Base-by-base conservation (phyloP, 768 basidiomycete species). In the Vishniacozyma victoriae region DNA sequence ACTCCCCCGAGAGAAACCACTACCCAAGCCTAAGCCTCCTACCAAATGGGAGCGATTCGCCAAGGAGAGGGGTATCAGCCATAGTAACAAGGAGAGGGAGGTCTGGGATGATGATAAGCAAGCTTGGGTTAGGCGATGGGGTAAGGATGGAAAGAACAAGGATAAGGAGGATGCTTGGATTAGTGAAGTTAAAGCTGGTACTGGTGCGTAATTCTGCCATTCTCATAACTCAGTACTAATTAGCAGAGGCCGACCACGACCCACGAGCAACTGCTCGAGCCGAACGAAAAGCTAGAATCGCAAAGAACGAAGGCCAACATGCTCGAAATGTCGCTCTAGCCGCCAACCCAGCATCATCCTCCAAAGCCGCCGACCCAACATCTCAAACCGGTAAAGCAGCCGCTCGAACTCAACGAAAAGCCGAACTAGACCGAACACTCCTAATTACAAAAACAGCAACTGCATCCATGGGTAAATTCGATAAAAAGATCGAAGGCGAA, bases 31-130 rank as follows among this genome's bases (percentile, higher is more conserved):
- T 2, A 95, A 93, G 73, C 84, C 85, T 7, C 82, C 78, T 26
- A 97, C 93, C 5, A 97, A 95, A 72, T 99, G 95, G 95, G 88
- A 97, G 75, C 78, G 80, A 47, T 99, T 97, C 64, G 93, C 93
- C 4, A 82, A 83, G 39, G 84, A 87, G 29, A 96, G 95, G 75
- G 95, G 95, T 29, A 97, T 97, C 63, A 81, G 82, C 63, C 82
- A 95, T 62, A 80, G 75, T 64, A 78, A 75, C 40, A 80, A 80
- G 37, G 88, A 93, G 12, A 85, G 80, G 75, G 82, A 83, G 60
- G 79, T 82, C 4, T 97, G 87, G 87, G 91, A 97, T 71, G 92
- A 97, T 61, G 91, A 93, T 71, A 81, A 78, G 66, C 89, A 95
- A 71, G 86, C 85, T 15, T 97, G 87, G 85, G 85, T 92, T 4